These are phyloP conservation scores for Paecilomyces niveus DNA, from an alignment of 2,329 filamentous ascomycete genomes.

Conservation along the genomic window DNA sequence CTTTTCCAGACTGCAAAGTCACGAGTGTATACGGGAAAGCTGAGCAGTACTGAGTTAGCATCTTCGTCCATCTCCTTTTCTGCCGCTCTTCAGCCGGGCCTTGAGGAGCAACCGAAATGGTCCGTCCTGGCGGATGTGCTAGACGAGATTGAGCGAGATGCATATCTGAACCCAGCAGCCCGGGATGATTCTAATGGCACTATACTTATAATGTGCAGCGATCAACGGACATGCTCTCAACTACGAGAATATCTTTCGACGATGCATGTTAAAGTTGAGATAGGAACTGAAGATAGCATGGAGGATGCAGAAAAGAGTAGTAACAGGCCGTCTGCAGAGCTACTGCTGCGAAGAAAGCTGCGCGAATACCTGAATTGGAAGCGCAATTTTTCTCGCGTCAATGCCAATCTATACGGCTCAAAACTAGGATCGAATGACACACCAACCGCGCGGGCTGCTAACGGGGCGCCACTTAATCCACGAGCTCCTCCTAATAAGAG, in stretches of 20 bases:
- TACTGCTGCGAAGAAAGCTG: conserved; percentile 85
- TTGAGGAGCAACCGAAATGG: conserved; percentile 97
- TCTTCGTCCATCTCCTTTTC: conserved; percentile 43
- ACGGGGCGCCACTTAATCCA: conserved; percentile 11
- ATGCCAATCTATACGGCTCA: conserved; percentile 36
- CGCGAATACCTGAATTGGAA: conserved; percentile 89
- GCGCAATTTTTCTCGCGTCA: conserved; percentile 78
- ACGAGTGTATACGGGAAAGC: conserved; percentile 73
- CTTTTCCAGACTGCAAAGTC: conserved; percentile 87
- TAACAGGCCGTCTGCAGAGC: conserved; percentile 63
- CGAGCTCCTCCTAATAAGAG: conserved; percentile 77
- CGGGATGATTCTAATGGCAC: conserved; percentile 83
- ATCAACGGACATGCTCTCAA: conserved; percentile 77
- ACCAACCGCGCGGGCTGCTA: conserved; percentile 13
- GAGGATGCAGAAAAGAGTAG: conserved; percentile 43
- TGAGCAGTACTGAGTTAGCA: conserved; percentile 50
- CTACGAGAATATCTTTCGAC: conserved; percentile 84
- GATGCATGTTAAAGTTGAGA: conserved; percentile 63
- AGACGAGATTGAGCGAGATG: conserved; percentile 85
- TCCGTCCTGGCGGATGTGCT: conserved; percentile 77
- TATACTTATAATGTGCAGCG: conserved; percentile 91
- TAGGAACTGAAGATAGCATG: conserved; percentile 33
- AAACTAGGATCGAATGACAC: conserved; percentile 18
- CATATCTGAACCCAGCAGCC: conserved; percentile 72
- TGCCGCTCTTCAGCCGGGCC: conserved; percentile 65